Evolutionary conservation across 495 filamentous ascomycete genomes (phyloP), one percentile per base, ranked within the genome.

Genomic region (Tetracladium setigerum): DNA sequence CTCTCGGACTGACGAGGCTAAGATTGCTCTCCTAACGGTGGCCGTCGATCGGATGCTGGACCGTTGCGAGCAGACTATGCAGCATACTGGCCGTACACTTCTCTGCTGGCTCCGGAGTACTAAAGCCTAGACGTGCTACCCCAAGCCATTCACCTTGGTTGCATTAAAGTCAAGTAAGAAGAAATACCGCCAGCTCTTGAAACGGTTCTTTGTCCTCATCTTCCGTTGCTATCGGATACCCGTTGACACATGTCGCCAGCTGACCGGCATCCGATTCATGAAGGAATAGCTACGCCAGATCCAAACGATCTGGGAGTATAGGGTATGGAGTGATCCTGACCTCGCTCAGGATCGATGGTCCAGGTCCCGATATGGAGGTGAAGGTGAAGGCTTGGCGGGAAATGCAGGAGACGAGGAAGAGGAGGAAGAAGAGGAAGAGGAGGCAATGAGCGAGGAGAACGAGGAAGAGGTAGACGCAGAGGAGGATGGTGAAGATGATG

Each of bases 41-140:
- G 39, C 39, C 15, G 39, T 41, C 17, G 39, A 41, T 41, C 17
- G 18, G 13, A 22, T 41, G 39, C 39, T 41, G 12, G 39, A 41
- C 27, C 39, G 39, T 30, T 41, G 39, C 27, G 39, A 41, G 39
- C 12, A 41, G 39, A 41, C 39, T 41, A 41, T 41, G 17, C 39
- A 41, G 39, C 39, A 41, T 18, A 41, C 39, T 12, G 39, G 39
- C 22, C 22, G 39, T 30, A 41, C 39, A 12, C 13, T 41, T 41
- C 39, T 41, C 39, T 41, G 39, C 39, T 41, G 22, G 39, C 39
- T 41, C 39, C 14, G 22, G 39, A 41, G 39, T 19, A 41, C 39
- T 19, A 41, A 41, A 14, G 15, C 39, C 22, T 41, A 41, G 16
- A 41, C 39, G 5, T 41, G 17, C 39, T 41, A 41, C 14, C 39